Evolutionary conservation across 2,329 filamentous ascomycete species (phyloP).

Genomic region (Cytospora leucostoma): DNA sequence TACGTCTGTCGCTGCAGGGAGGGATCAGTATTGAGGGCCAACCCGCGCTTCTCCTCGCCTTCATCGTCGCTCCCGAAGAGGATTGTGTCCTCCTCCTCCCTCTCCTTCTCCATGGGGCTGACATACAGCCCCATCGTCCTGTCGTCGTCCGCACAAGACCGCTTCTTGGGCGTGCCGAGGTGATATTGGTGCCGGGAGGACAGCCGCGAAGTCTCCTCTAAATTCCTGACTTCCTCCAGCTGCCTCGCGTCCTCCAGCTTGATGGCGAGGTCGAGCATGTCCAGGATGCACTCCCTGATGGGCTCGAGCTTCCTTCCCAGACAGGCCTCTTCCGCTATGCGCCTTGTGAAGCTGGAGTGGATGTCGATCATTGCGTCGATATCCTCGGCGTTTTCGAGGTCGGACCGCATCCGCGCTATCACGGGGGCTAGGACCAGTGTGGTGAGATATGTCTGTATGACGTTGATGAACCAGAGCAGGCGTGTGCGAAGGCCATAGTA

Average conservation of each 20-base stretch:
- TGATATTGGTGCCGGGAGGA: not conserved
- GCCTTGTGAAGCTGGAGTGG: slow-evolving; percentile 65
- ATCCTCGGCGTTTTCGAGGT: slow-evolving; percentile 64
- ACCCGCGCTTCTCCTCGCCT: slow-evolving; percentile 42
- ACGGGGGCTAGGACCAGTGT: slow-evolving; percentile 69
- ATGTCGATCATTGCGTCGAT: slow-evolving; percentile 78
- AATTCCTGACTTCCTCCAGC: slow-evolving; percentile 41
- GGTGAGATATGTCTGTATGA: slow-evolving; percentile 73
- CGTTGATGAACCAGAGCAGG: slow-evolving; percentile 76
- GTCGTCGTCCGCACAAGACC: slow-evolving; percentile 23
- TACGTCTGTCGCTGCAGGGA: slow-evolving; percentile 44
- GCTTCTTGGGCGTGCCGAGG: slow-evolving; percentile 14
- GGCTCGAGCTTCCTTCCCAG: slow-evolving; percentile 68
- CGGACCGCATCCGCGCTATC: slow-evolving; percentile 55
- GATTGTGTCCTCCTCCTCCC: slow-evolving; percentile 31
- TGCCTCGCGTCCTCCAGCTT: slow-evolving; percentile 64
- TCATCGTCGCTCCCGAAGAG: slow-evolving; percentile 30
- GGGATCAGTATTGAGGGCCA: slow-evolving; percentile 31
- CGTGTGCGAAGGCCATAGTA: slow-evolving; percentile 66
- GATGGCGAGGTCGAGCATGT: slow-evolving; percentile 74
- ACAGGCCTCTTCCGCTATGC: slow-evolving; percentile 68
- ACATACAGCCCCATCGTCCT: slow-evolving; percentile 29
- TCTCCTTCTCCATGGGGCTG: slow-evolving; percentile 36
- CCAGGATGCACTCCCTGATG: slow-evolving; percentile 72
- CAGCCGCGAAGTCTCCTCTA: slow-evolving; percentile 30